These are phyloP conservation scores for Amanita pseudoporphyria DNA, from an alignment of 768 basidiomycete species.

Conservation along the genomic window DNA sequence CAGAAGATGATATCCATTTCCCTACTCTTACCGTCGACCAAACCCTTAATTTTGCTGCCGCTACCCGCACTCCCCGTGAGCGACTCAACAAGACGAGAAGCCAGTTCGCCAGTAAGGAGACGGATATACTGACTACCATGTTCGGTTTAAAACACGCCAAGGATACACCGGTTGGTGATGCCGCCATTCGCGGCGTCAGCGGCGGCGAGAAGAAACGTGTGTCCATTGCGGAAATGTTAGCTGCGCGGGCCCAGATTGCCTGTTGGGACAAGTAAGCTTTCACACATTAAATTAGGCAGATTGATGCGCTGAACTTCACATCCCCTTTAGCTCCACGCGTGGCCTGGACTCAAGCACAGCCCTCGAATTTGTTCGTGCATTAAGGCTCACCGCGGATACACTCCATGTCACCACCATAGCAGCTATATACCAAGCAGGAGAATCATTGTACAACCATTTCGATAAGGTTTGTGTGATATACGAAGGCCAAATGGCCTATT, in stretches of 20 bases:
- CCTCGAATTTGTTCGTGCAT: constrained; percentile 58
- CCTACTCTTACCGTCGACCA: constrained; percentile 75
- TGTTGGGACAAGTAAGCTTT: constrained; percentile 71
- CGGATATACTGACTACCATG: constrained; percentile 51
- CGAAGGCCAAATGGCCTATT: constrained; percentile 68
- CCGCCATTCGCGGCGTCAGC: constrained; percentile 58
- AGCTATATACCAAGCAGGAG: constrained; percentile 79
- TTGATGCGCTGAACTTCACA: neutral
- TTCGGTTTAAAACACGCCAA: constrained; percentile 71
- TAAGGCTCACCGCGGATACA: constrained; percentile 57
- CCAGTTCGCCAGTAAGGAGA: constrained; percentile 32
- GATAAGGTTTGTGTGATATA: constrained; percentile 73
- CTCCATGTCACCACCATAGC: constrained; percentile 50
- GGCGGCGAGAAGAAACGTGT: constrained; percentile 80
- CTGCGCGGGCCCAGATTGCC: constrained; percentile 50
- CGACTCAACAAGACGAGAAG: constrained; percentile 36
- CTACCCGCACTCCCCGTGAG: constrained; percentile 53
- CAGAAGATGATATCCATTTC: constrained; percentile 82
- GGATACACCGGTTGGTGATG: constrained; percentile 72
- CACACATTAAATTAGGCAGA: neutral
- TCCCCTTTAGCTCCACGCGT: constrained; percentile 41
- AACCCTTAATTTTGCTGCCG: constrained; percentile 63
- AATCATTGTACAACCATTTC: constrained; percentile 51
- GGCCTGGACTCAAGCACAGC: constrained; percentile 65
- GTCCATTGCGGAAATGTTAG: constrained; percentile 50